Base-by-base conservation (phyloP, 306 rosid species). In the Luffa acutangula region DNA sequence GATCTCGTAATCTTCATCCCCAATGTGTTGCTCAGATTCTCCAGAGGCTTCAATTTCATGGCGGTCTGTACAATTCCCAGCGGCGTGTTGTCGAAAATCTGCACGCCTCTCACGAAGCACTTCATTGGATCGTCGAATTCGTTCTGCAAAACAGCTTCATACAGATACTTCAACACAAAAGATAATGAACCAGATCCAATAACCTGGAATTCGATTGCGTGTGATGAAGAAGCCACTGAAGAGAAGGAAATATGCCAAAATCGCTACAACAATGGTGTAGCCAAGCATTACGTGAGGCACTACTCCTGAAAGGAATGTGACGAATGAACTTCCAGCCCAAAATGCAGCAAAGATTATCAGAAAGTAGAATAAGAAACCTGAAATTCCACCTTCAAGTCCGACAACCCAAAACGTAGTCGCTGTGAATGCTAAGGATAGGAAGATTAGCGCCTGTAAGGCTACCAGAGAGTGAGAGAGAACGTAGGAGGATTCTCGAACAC, bases 261-360 rank as follows among this genome's bases (percentile, higher is more conserved):
- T 91, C 0, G 99, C 99, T 0, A 95, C 99, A 2, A 95, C 99
- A 0, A 95, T 86, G 0, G 97, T 93, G 84, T 95, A 95, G 0
- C 99, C 99, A 1, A 95, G 58, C 97, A 95, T 93, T 17, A 95
- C 99, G 9, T 95, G 99, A 0, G 99, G 98, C 3, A 95, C 99
- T 4, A 95, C 89, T 0, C 97, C 99, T 0, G 99, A 95, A 2
- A 95, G 91, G 74, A 95, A 95, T 0, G 97, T 90, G 1, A 95
- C 99, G 71, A 95, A 95, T 0, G 99, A 95, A 78, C 91, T 91
- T 14, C 99, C 99, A 0, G 99, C 91, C 99, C 99, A 95, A 57
- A 93, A 95, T 0, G 99, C 79, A 0, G 99, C 99, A 0, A 93
- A 65, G 13, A 95, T 95, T 0, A 90, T 88, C 2, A 86, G 67